A percentile compares a stretch with the other conserved stretches of the same genome.
Conservation (phyloP, 176 grass and related monocot species). For the Eragrostis curvula region DNA sequence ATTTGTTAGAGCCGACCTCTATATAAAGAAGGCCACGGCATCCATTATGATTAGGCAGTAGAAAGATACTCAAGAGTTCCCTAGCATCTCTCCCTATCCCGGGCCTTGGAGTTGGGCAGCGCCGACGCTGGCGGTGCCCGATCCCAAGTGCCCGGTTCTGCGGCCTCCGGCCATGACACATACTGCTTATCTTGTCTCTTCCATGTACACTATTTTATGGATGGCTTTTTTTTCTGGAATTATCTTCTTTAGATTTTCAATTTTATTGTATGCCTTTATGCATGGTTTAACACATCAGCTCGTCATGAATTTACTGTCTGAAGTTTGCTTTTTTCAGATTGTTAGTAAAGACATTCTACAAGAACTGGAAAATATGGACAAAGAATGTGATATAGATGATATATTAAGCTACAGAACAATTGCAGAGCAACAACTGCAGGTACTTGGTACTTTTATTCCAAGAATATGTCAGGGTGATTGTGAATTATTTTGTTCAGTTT, state of each 20-base stretch:
- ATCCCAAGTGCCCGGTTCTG: too few species aligned
- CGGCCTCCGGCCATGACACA: too few species aligned
- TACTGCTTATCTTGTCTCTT: conserved; percentile 1
- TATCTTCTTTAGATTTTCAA: neutral
- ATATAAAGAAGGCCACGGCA: too few species aligned
- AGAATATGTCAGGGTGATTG: conserved; percentile 8
- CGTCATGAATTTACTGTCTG: conserved; percentile 37
- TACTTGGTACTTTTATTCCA: conserved; percentile 42
- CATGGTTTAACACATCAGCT: conserved; percentile 16
- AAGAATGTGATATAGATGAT: conserved; percentile 92
- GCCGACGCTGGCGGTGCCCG: too few species aligned
- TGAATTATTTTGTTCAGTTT: conserved; percentile 32
- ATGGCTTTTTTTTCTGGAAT: conserved; percentile 1
- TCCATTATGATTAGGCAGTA: too few species aligned
- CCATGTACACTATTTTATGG: conserved; percentile 14
- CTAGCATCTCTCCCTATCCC: too few species aligned
- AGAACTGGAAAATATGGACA: conserved; percentile 90
- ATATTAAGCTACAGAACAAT: conserved; percentile 89
- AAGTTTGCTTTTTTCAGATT: conserved; percentile 59
- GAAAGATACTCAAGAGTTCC: too few species aligned
- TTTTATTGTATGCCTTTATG: conserved; percentile 8
- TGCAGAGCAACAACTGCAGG: conserved; percentile 87
- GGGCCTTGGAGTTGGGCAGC: too few species aligned
- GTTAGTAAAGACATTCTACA: conserved; percentile 78
- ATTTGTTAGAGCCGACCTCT: too few species aligned